These are phyloP conservation scores for Annulohypoxylon nitens DNA, from an alignment of 495 filamentous ascomycete genomes.

Conservation along the genomic window DNA sequence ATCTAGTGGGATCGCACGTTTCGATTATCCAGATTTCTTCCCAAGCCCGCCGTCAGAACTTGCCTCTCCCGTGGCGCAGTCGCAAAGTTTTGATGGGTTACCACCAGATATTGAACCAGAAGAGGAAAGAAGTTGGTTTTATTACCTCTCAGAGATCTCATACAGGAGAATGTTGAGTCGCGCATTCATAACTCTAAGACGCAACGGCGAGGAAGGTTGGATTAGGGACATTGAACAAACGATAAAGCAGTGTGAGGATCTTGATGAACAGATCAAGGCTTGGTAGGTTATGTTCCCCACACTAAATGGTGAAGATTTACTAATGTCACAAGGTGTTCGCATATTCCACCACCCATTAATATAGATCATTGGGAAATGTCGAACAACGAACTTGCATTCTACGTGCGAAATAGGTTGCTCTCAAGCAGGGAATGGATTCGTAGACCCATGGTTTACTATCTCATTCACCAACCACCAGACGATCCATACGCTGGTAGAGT, in stretches of 20 bases:
- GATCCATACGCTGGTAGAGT: constrained; percentile 8
- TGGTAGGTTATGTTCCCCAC: constrained; percentile 11
- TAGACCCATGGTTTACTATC: constrained; percentile 7
- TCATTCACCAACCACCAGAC: constrained; percentile 5
- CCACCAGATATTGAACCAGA: constrained; percentile 13
- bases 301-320: too few relatives aligned
- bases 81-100: constrained; percentile 4
- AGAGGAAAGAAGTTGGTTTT: constrained; percentile 19
- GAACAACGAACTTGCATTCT: constrained; percentile 6
- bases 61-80: neutral
- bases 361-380: constrained; percentile 8
- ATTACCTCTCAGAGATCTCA: constrained; percentile 16
- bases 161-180: constrained; percentile 9
- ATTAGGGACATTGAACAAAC: constrained; percentile 7
- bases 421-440: constrained; percentile 17
- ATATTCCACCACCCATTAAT: constrained; percentile 11
- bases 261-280: constrained; percentile 16
- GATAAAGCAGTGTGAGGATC: constrained; percentile 9
- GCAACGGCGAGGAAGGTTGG: constrained; percentile 12
- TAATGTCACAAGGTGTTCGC: constrained; percentile 3
- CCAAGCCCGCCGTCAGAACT: constrained; percentile 16
- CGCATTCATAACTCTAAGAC: constrained; percentile 4
- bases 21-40: constrained; percentile 14
- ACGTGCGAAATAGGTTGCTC: constrained; percentile 1
- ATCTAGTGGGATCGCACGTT: constrained; percentile 12